These are phyloP conservation scores for Lithohypha guttulata DNA, from an alignment of 2,329 filamentous ascomycete species.

Conservation along the genomic window DNA sequence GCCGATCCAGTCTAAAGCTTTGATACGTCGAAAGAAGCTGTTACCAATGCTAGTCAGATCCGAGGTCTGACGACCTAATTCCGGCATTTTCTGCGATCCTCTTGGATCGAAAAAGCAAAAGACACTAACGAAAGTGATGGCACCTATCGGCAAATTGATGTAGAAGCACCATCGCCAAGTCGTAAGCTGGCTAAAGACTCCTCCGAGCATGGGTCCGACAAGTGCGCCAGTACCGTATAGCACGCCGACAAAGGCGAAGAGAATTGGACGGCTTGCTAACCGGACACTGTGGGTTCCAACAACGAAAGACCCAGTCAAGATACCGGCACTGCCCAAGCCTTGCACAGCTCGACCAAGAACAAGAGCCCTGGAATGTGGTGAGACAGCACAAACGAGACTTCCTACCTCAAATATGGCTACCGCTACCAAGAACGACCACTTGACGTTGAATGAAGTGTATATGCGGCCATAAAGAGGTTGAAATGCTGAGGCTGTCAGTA, in stretches of 20 bases:
- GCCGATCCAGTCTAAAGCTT: conserved; percentile 44
- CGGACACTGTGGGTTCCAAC: conserved; percentile 25
- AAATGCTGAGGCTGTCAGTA: conserved; percentile 17
- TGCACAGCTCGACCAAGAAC: conserved; percentile 27
- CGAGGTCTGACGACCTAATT: neutral
- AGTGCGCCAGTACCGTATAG: conserved; percentile 22
- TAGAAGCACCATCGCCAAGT: conserved; percentile 26
- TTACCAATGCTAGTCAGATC: neutral
- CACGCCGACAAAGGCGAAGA: conserved; percentile 26
- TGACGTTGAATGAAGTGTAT: conserved; percentile 15
- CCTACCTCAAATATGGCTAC: conserved; percentile 26
- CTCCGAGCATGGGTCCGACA: conserved; percentile 28
- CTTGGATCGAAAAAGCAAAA: conserved; percentile 12
- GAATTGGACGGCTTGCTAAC: conserved; percentile 26
- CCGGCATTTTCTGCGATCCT: neutral
- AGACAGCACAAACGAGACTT: conserved; percentile 22
- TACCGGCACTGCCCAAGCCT: conserved; percentile 26
- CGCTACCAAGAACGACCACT: conserved; percentile 23
- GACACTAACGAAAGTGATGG: conserved; percentile 27
- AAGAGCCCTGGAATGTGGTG: conserved; percentile 20
- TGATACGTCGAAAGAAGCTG: conserved; percentile 16
- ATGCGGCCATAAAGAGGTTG: conserved; percentile 15
- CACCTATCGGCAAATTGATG: conserved; percentile 29
- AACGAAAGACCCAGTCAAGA: conserved; percentile 35
- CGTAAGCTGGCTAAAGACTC: conserved; percentile 26